Evolutionary conservation across 2,329 filamentous ascomycete genomes (phyloP).

Genomic region (Rhexocercosporidium sp.): DNA sequence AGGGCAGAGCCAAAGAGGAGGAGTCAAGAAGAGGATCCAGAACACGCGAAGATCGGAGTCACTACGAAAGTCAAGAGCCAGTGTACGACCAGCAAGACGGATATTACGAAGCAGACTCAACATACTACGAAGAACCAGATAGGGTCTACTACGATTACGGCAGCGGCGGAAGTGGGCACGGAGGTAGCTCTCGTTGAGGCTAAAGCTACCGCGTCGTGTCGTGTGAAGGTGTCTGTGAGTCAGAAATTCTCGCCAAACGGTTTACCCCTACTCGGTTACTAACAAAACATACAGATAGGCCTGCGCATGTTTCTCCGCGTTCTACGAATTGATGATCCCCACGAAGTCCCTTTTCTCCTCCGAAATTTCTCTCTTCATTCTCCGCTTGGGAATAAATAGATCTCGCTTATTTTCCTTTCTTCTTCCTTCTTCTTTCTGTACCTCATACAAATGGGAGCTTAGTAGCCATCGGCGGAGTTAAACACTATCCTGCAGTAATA

Average conservation of each 20-base stretch:
- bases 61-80: slow-evolving; percentile 30
- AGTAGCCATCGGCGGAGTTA: slow-evolving; percentile 7
- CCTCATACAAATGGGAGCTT: background rate
- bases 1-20: slow-evolving; percentile 51
- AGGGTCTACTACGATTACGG: slow-evolving; percentile 40
- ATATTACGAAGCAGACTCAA: slow-evolving; percentile 36
- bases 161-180: slow-evolving; percentile 38
- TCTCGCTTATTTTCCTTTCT: background rate
- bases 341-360: background rate
- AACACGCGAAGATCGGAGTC: slow-evolving; percentile 33
- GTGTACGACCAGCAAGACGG: slow-evolving; percentile 34
- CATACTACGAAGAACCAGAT: slow-evolving; percentile 37
- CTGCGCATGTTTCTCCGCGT: background rate
- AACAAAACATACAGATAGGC: slow-evolving; percentile 1
- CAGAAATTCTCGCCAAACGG: background rate
- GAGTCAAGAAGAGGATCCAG: slow-evolving; percentile 47
- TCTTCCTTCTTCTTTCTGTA: background rate
- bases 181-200: slow-evolving; percentile 35
- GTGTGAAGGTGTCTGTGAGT: background rate
- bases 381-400: slow-evolving; percentile 10
- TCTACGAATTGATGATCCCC: slow-evolving; percentile 11
- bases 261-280: background rate
- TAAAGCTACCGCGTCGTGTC: background rate
- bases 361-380: background rate
- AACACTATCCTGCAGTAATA: background rate